phyloP scores from a whole-genome alignment of 768 basidiomycete species.

The Phylloporus arenicola region DNA sequence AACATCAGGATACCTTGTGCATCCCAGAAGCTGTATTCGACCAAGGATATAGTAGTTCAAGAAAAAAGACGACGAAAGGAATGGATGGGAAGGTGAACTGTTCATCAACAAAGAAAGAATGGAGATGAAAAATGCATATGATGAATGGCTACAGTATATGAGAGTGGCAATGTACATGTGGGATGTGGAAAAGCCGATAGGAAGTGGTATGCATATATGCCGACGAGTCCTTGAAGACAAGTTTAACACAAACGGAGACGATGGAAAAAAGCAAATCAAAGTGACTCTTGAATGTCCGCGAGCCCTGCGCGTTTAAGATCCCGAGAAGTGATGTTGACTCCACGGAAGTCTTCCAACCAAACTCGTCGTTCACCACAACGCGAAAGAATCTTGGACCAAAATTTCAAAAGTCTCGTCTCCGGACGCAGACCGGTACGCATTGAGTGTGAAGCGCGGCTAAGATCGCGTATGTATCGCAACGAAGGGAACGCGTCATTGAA shows the following conservation, averaged over 20 bases:
- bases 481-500: slow-evolving; percentile 56
- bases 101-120: slow-evolving; percentile 1
- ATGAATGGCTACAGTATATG: slow-evolving; percentile 28
- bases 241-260: neutral
- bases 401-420: slow-evolving; percentile 34
- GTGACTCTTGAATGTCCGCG: slow-evolving; percentile 6
- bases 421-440: slow-evolving; percentile 40
- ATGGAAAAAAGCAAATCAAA: neutral
- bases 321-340: slow-evolving; percentile 50
- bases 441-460: slow-evolving; percentile 53
- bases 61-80: neutral
- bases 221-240: slow-evolving; percentile 4
- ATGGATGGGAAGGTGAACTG: slow-evolving; percentile 8
- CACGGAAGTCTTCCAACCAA: slow-evolving; percentile 60
- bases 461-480: slow-evolving; percentile 57
- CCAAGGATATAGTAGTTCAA: neutral
- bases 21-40: neutral
- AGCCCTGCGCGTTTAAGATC: slow-evolving; percentile 36
- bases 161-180: slow-evolving; percentile 29
- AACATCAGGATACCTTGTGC: neutral
- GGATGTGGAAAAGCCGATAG: slow-evolving; percentile 6
- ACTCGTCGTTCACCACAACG: slow-evolving; percentile 51
- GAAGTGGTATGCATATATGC: slow-evolving; percentile 20
- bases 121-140: slow-evolving; percentile 24
- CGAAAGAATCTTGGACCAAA: slow-evolving; percentile 47